These are phyloP conservation scores for bread wheat (Triticum aestivum) DNA, from an alignment of 176 grass and related monocot genomes.

Conservation along the genomic window IWGSC_CS_RefSeq_v2.1 NC_057802.1:339910910-339911409, in stretches of 20 bases:
- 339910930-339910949: constrained; percentile 39
- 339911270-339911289: too few species aligned
- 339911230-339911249: too few species aligned
- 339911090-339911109: not conserved
- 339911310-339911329: too few species aligned
- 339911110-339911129: not conserved
- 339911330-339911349: too few species aligned
- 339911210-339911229: too few species aligned
- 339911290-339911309: too few species aligned
- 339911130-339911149: constrained; percentile 19
- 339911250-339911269: too few species aligned
- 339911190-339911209: too few species aligned
- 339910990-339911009: not conserved
- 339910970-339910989: constrained; percentile 38
- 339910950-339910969: constrained; percentile 20
- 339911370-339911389: too few species aligned
- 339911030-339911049: constrained; percentile 7
- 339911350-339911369: too few species aligned
- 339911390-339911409: too few species aligned
- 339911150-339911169: not conserved
- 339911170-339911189: not conserved
- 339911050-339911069: constrained; percentile 3
- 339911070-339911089: constrained; percentile 30
- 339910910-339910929: constrained; percentile 35
- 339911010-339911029: constrained; percentile 12